phyloP scores from a whole-genome alignment of 805 yeast species.

The Zygoascus biomembranicola region DNA sequence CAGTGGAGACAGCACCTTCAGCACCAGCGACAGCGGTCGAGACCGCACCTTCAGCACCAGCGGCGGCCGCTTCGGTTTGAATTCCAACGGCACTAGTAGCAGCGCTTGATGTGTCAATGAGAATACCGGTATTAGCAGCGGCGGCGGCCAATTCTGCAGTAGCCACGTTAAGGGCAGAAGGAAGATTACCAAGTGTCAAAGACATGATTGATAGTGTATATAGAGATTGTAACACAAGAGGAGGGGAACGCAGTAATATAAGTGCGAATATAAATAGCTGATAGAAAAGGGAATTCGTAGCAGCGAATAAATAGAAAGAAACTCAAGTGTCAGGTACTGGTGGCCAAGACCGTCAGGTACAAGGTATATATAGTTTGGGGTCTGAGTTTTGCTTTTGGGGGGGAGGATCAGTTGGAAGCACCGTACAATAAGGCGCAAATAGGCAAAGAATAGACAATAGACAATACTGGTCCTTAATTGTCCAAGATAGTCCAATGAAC shows the following conservation, averaged over 20 bases:
- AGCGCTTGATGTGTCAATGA: constrained; percentile 12
- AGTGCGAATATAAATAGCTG: not conserved
- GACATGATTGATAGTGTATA: not conserved
- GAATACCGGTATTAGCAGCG: constrained; percentile 11
- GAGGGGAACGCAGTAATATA: not conserved
- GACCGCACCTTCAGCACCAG: constrained; percentile 12
- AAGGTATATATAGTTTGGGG: not conserved
- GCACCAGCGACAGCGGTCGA: constrained; percentile 12
- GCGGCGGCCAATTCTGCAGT: constrained; percentile 10
- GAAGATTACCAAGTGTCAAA: not conserved
- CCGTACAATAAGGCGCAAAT: not conserved
- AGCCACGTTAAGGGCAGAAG: constrained; percentile 3
- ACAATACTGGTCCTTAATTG: not conserved
- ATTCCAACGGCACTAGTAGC: constrained; percentile 12
- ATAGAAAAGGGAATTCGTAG: not conserved
- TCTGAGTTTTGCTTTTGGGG: not conserved
- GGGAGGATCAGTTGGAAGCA: not conserved
- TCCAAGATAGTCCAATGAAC: not conserved
- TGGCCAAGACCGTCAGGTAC: not conserved
- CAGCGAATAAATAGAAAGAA: not conserved
- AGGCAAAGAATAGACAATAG: not conserved
- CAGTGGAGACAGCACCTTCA: constrained; percentile 1
- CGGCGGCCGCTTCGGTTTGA: constrained; percentile 9
- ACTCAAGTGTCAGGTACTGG: not conserved
- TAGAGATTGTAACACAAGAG: not conserved